Evolutionary conservation across 208 protist species (phyloP).

Genomic region (Leptomonas pyrrhocoris): DNA sequence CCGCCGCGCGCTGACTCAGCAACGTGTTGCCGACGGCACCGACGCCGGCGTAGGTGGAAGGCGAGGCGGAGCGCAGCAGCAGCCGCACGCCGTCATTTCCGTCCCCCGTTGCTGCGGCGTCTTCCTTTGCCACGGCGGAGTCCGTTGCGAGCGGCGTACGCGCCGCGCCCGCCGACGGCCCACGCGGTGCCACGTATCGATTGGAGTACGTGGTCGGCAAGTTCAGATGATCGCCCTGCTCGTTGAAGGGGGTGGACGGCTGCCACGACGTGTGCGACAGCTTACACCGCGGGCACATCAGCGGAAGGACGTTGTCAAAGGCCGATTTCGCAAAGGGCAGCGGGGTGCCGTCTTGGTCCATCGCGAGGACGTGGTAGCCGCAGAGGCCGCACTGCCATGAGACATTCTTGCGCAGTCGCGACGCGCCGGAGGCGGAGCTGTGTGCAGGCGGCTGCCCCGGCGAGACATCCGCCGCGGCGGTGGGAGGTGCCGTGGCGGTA

Average conservation of each 20-base stretch:
- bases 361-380: constrained; percentile 79
- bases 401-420: constrained; percentile 41
- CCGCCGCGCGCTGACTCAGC: constrained; percentile 4
- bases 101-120: not conserved
- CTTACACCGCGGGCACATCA: constrained; percentile 78
- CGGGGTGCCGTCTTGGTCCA: constrained; percentile 77
- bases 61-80: too few species aligned
- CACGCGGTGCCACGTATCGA: constrained; percentile 34
- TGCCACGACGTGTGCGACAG: constrained; percentile 78
- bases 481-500: not conserved
- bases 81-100: too few species aligned
- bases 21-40: not conserved
- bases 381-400: constrained; percentile 85
- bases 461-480: not conserved
- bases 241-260: constrained; percentile 67
- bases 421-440: not conserved
- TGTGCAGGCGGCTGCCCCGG: not conserved
- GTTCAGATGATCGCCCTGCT: constrained; percentile 76
- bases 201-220: constrained; percentile 79
- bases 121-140: not conserved
- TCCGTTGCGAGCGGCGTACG: not conserved
- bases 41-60: not conserved
- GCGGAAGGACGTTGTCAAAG: constrained; percentile 69
- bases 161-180: not conserved
- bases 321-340: constrained; percentile 69